These are phyloP conservation scores for Monosporascus sp. DNA, from an alignment of 2,329 filamentous ascomycete genomes.

Conservation along the genomic window DNA sequence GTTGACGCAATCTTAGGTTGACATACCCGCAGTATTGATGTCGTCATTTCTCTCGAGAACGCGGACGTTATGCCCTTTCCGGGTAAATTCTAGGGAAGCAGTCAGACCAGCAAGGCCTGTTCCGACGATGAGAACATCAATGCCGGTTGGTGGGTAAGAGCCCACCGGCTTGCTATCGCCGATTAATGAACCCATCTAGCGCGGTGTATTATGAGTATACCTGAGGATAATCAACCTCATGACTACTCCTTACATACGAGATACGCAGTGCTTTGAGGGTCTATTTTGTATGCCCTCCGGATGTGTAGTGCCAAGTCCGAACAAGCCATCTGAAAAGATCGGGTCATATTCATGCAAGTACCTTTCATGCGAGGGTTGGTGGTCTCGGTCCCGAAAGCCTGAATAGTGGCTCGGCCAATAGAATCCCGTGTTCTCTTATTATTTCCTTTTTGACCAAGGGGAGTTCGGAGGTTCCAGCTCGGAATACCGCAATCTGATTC, in stretches of 20 bases:
- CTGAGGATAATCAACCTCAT: not conserved
- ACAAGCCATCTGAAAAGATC: no score
- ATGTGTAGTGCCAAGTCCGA: no score
- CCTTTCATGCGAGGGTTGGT: no score
- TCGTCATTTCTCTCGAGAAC: slow-evolving; percentile 42
- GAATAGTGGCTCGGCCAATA: not conserved
- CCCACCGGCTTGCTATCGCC: slow-evolving; percentile 44
- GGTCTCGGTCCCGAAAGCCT: not conserved
- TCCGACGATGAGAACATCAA: slow-evolving; percentile 48
- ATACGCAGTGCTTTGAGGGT: no score
- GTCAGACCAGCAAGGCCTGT: slow-evolving; percentile 57
- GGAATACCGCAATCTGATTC: no score
- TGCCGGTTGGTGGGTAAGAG: slow-evolving; percentile 42
- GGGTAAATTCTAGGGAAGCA: slow-evolving; percentile 55
- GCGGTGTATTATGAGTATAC: not conserved
- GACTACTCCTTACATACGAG: no score
- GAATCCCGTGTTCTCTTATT: no score
- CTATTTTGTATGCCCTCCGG: no score
- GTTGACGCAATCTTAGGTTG: not conserved
- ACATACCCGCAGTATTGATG: slow-evolving; percentile 47
- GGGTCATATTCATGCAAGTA: no score
- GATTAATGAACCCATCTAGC: slow-evolving; percentile 20
- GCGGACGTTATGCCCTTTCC: slow-evolving; percentile 51
- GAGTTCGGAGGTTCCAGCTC: no score
- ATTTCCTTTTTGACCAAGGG: no score